A percentile compares a stretch with the other conserved stretches of the same genome.
These are phyloP conservation scores for Zygoascus tannicola DNA, from an alignment of 805 yeast genomes.

Conservation along the genomic window DNA sequence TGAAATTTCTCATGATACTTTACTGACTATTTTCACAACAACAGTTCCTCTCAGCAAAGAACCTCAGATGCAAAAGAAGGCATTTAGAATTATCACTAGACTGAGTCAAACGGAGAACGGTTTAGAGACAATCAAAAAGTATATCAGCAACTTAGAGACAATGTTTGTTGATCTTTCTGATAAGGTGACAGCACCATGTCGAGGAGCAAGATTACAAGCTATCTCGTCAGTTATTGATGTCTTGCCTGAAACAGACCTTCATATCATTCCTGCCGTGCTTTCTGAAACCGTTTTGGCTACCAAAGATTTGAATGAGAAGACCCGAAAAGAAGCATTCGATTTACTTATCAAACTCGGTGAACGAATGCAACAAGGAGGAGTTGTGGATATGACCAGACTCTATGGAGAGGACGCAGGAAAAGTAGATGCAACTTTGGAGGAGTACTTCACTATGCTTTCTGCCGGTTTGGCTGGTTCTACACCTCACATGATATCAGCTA, in stretches of 20 bases:
- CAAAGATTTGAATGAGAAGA: conserved; percentile 86
- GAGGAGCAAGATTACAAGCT: conserved; percentile 70
- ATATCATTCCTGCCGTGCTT: conserved; percentile 69
- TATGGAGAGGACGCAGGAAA: conserved; percentile 48
- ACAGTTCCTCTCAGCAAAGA: conserved; percentile 47
- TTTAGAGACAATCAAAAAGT: conserved; percentile 40
- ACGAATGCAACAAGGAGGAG: conserved; percentile 58
- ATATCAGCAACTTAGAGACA: conserved; percentile 48
- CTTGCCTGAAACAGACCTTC: conserved; percentile 55
- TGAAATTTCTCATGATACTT: conserved; percentile 53
- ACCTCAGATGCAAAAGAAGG: conserved; percentile 75
- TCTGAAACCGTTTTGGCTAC: conserved; percentile 88
- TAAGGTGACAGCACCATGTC: conserved; percentile 58
- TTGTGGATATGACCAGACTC: conserved; percentile 52
- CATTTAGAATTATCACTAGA: conserved; percentile 59
- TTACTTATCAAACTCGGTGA: conserved; percentile 73
- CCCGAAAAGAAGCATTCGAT: conserved; percentile 72
- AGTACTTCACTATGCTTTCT: conserved; percentile 83
- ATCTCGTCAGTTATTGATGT: conserved; percentile 49
- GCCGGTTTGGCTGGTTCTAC: conserved; percentile 94
- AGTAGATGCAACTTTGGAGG: conserved; percentile 60
- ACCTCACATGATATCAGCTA: conserved; percentile 96
- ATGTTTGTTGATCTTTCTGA: conserved; percentile 40
- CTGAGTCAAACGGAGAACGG: conserved; percentile 66
- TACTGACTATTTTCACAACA: conserved; percentile 66